Evolutionary conservation across 2,329 filamentous ascomycete genomes (phyloP), one percentile per base, ranked within the genome.

Genomic region (Phoma herbarum): DNA sequence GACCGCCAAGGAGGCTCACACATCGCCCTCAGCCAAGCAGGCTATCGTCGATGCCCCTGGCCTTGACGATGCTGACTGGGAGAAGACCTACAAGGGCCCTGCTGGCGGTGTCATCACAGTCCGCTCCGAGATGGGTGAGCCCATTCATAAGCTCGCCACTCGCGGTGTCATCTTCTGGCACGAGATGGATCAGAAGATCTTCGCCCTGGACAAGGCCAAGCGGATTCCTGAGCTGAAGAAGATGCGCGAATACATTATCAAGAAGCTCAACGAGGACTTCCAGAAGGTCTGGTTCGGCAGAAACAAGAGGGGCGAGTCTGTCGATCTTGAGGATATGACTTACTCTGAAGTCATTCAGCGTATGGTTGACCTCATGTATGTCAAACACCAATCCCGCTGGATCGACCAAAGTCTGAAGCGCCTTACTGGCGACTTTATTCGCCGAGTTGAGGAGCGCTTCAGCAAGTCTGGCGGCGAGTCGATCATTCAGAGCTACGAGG

Each of bases 121-220:
- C 47, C 88, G 93, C 64, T 99, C 95, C 1, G 95, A 99, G 81
- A 99, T 99, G 96, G 96, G 95, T 44, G 95, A 99, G 83, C 96
- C 95, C 6, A 99, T 99, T 62, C 95, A 99, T 84, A 99, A 99
- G 83, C 87, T 99, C 59, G 96, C 95, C 16, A 99, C 95, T 47
- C 90, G 96, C 59, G 95, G 95, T 85, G 93, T 99, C 46, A 84
- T 87, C 53, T 97, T 99, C 84, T 99, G 95, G 95, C 90, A 93
- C 48, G 96, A 99, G 81, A 97, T 99, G 93, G 95, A 99, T 74
- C 87, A 96, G 78, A 97, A 96, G 81, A 98, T 99, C 72, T 99
- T 99, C 83, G 90, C 88, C 74, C 83, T 99, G 47, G 93, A 97
- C 79, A 97, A 96, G 83, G 92, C 94, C 26, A 81, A 82, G 65